Conservation (phyloP, 345 rosid genomes). For the Populus davidiana region DNA sequence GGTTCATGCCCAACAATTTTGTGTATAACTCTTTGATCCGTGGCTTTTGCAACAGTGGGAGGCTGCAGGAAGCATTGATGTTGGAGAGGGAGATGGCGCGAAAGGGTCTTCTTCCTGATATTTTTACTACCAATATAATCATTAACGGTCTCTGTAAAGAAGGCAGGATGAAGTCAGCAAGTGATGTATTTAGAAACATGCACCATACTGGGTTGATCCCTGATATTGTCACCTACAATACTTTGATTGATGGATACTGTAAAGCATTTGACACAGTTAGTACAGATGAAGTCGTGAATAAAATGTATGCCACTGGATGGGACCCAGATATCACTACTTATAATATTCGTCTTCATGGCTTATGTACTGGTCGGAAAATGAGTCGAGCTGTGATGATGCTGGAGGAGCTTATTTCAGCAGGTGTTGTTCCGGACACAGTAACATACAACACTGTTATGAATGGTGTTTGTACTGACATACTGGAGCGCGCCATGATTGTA, state of each 20-base stretch:
- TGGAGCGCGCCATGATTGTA: slow-evolving; percentile 56
- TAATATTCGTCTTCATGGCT: slow-evolving; percentile 54
- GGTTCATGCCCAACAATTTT: slow-evolving; percentile 60
- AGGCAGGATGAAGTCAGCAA: slow-evolving; percentile 50
- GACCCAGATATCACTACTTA: slow-evolving; percentile 65
- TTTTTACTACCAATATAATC: slow-evolving; percentile 54
- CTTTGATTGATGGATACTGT: slow-evolving; percentile 60
- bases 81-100: slow-evolving; percentile 57
- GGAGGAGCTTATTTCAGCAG: slow-evolving; percentile 37
- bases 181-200: slow-evolving; percentile 43
- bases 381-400: slow-evolving; percentile 48
- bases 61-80: slow-evolving; percentile 45
- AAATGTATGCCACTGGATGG: slow-evolving; percentile 48
- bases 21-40: slow-evolving; percentile 59
- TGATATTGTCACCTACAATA: slow-evolving; percentile 67
- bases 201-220: slow-evolving; percentile 46
- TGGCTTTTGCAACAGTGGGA: slow-evolving; percentile 59
- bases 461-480: slow-evolving; percentile 48
- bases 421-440: slow-evolving; percentile 57
- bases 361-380: slow-evolving; percentile 39
- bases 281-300: slow-evolving; percentile 43
- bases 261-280: slow-evolving; percentile 48
- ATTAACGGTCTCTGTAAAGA: slow-evolving; percentile 61
- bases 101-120: slow-evolving; percentile 61
- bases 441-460: slow-evolving; percentile 68